Conservation (phyloP, 2,329 filamentous ascomycete species). For the Immersiporthe knoxdaviesiana region DNA sequence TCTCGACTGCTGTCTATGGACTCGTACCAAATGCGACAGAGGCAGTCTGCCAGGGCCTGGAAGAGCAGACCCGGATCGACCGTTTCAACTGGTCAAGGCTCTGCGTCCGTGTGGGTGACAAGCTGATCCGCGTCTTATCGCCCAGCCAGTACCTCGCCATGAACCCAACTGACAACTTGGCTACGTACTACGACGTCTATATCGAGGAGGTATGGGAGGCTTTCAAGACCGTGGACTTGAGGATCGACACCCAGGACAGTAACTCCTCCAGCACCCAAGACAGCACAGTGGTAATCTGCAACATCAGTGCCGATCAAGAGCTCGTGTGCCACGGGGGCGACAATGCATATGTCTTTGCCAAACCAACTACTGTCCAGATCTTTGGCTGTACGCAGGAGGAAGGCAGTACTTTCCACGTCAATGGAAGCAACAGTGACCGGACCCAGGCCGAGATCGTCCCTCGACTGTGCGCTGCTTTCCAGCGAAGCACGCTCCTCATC, state of each 20-base stretch:
- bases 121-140: conserved; percentile 13
- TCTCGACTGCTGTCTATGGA: background rate
- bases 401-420: conserved; percentile 9
- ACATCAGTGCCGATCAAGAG: background rate
- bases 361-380: conserved; percentile 15
- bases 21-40: conserved; percentile 5
- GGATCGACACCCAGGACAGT: conserved; percentile 17
- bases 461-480: conserved; percentile 19
- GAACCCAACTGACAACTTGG: conserved; percentile 12
- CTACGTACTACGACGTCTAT: conserved; percentile 11
- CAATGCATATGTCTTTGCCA: conserved; percentile 8
- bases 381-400: conserved; percentile 21
- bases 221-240: background rate
- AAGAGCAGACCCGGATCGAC: background rate
- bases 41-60: conserved; percentile 4
- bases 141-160: conserved; percentile 19
- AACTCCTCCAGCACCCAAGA: background rate
- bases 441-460: conserved; percentile 16
- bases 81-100: conserved; percentile 9
- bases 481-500: conserved; percentile 13
- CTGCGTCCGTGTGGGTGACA: background rate
- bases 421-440: background rate
- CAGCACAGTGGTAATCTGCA: conserved; percentile 2
- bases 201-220: conserved; percentile 9
- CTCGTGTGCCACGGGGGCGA: background rate